These are phyloP conservation scores for Coemansia sp. DNA, from an alignment of 192 early-diverging fungal genomes.

Conservation along the genomic window DNA sequence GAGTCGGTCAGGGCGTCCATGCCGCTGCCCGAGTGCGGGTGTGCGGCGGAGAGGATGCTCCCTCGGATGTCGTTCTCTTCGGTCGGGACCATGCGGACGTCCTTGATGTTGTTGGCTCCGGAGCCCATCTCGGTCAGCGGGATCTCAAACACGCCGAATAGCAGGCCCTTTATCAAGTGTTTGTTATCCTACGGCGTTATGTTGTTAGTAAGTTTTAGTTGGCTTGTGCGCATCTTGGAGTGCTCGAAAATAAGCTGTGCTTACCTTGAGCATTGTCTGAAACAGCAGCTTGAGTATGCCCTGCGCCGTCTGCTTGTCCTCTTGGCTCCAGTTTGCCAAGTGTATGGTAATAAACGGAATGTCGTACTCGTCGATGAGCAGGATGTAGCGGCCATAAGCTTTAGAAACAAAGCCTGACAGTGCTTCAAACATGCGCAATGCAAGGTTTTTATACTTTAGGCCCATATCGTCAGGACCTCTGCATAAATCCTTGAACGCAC, in stretches of 20 bases:
- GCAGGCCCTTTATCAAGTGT: conserved; percentile 21
- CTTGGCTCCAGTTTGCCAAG: conserved; percentile 8
- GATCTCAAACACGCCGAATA: conserved; percentile 40
- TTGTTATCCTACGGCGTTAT: conserved; percentile 21
- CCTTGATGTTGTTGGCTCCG: conserved; percentile 39
- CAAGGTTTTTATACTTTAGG: not conserved
- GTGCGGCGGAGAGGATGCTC: conserved; percentile 12
- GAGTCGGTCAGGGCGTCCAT: conserved; percentile 28
- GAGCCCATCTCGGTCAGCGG: conserved; percentile 39
- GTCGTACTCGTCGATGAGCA: conserved; percentile 43
- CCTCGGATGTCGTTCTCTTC: conserved; percentile 29
- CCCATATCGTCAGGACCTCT: not conserved
- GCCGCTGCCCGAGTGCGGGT: conserved; percentile 27
- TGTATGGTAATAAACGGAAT: conserved; percentile 41
- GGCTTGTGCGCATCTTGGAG: too few relatives aligned
- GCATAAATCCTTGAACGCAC: not conserved
- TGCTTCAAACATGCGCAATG: conserved; percentile 2
- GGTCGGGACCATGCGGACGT: conserved; percentile 30
- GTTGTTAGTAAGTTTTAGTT: not conserved
- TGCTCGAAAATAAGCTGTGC: too few relatives aligned
- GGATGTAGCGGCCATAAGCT: conserved; percentile 26
- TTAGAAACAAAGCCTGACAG: conserved; percentile 9
- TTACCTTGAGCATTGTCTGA: conserved; percentile 40
- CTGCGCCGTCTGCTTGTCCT: conserved; percentile 10
- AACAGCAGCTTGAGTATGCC: conserved; percentile 17